A percentile compares a stretch with the other conserved stretches of the same genome.
phyloP scores from a whole-genome alignment of 257 asterid genomes.

The Gynochthodes officinalis region DNA sequence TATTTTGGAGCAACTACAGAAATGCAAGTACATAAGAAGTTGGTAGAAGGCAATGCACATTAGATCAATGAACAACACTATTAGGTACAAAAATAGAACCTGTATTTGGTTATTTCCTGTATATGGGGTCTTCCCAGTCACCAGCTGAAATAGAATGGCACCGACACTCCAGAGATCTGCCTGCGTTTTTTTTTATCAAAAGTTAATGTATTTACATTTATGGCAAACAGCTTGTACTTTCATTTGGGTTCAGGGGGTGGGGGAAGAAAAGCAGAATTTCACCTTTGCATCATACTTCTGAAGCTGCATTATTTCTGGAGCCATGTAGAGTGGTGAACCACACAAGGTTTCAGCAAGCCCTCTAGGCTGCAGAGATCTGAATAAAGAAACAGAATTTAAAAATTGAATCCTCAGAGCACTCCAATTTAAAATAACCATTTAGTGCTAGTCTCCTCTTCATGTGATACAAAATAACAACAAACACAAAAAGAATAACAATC shows the following conservation, averaged over 20 bases:
- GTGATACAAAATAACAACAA: background rate
- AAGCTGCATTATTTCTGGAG: slow-evolving; percentile 91
- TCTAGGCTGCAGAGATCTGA: slow-evolving; percentile 73
- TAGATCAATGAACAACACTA: background rate
- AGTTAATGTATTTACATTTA: slow-evolving; percentile 27
- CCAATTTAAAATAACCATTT: background rate
- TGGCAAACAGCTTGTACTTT: slow-evolving; percentile 7
- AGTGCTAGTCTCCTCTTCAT: background rate
- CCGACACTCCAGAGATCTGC: slow-evolving; percentile 99
- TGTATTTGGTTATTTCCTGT: slow-evolving; percentile 70
- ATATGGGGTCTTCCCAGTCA: slow-evolving; percentile 79
- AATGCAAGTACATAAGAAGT: slow-evolving; percentile 20
- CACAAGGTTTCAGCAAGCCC: slow-evolving; percentile 87
- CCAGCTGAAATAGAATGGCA: slow-evolving; percentile 81
- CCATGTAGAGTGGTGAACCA: slow-evolving; percentile 97
- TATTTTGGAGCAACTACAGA: slow-evolving; percentile 83
- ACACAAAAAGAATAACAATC: background rate
- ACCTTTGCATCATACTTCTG: slow-evolving; percentile 93
- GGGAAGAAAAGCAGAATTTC: slow-evolving; percentile 21
- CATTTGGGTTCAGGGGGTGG: no score
- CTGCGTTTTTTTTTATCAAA: slow-evolving; percentile 46
- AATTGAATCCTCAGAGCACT: background rate
- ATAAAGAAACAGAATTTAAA: slow-evolving; percentile 17
- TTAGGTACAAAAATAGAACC: slow-evolving; percentile 35
- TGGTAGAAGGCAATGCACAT: slow-evolving; percentile 5